Evolutionary conservation across 2,329 filamentous ascomycete species (phyloP), one percentile per base, ranked within the genome.

Genomic region (Bipolaris gigantea): DNA sequence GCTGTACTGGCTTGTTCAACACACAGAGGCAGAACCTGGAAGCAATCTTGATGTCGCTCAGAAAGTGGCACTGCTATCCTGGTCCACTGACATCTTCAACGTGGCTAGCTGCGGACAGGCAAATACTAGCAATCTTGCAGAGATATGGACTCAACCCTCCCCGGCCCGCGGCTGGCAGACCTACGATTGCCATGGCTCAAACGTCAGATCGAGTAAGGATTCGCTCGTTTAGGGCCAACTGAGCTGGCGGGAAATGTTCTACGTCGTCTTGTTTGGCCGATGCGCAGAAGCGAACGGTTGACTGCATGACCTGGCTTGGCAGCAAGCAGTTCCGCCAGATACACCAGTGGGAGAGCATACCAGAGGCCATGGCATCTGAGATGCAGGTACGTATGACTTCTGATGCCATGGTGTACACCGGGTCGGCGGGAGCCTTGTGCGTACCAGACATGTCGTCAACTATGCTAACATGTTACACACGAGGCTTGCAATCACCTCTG

Each of bases 231-330:
- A 41, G 62, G 63, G 48, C 61, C 65, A 65, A 55, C 54, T 69
- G 67, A 64, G 67, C 55, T 71, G 69, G 66, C 64, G 39, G 35
- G 33, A 57, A 56, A 51, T 45, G 46, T 36, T 48, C 55, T 56
- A 52, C 57, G 53, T 64, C 56, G 53, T 57, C 61, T 57, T 64
- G 62, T 67, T 71, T 69, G 69, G 62, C 50, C 57, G 61, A 56
- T 58, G 53, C 66, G 57, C 63, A 68, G 56, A 57, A 42, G 62
- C 63, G 59, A 64, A 66, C 68, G 69, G 68, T 46, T 65, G 51
- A 36, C 30, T 64, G 64, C 64, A 61, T 65, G 52, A 59, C 62
- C 63, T 60, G 48, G 54, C 67, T 63, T 66, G 60, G 61, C 61
- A 56, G 16, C 46, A 55, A 56, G 52, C 51, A 33, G 44, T 49